Evolutionary conservation across 257 asterid genomes (phyloP).

Genomic region (Lantana camara): DNA sequence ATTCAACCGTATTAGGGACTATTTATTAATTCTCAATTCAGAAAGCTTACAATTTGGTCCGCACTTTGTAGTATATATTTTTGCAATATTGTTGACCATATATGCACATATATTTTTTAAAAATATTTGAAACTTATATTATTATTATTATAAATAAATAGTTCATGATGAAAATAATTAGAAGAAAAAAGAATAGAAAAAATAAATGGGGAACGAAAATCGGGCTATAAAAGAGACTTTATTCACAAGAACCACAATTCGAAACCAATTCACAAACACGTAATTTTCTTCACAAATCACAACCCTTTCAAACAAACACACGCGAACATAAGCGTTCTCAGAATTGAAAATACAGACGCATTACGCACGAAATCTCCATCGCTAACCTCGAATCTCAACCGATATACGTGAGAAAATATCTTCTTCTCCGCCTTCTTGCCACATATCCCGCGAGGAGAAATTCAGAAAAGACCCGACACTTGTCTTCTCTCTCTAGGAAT

Average conservation of each 20-base stretch:
- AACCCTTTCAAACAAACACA: conserved; percentile 23
- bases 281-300: too few relatives aligned
- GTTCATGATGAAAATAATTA: background rate
- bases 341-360: conserved; percentile 23
- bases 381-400: conserved; percentile 26
- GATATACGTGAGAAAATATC: conserved; percentile 28
- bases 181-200: background rate
- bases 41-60: too few relatives aligned
- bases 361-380: conserved; percentile 38
- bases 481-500: conserved; percentile 11
- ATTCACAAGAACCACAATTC: conserved; percentile 11
- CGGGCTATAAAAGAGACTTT: conserved; percentile 32
- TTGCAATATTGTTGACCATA: too few relatives aligned
- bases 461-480: conserved; percentile 13
- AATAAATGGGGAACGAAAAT: background rate
- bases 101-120: too few relatives aligned
- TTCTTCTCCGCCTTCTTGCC: conserved; percentile 21
- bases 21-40: too few relatives aligned
- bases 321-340: conserved; percentile 27
- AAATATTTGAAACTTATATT: too few relatives aligned
- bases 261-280: too few relatives aligned
- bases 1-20: too few relatives aligned
- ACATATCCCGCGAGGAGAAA: conserved; percentile 24
- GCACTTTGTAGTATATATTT: too few relatives aligned
- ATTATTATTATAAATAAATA: background rate